Evolutionary conservation across 2,329 filamentous ascomycete species (phyloP), one percentile per base, ranked within the genome.

Genomic region (Cladorrhinum sp.): DNA sequence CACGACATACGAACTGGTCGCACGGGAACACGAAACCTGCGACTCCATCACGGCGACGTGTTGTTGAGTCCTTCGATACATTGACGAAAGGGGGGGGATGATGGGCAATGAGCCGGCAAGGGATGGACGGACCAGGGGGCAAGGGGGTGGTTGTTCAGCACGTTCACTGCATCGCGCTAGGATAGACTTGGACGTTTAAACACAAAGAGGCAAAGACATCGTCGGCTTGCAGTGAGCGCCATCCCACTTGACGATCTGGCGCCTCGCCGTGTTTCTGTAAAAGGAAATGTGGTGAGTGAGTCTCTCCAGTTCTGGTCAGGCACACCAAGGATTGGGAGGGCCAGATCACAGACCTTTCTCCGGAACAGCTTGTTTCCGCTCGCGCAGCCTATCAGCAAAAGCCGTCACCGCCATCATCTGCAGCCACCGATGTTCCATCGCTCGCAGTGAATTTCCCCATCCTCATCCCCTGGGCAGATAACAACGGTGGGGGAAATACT

Each of bases 241-340:
- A 42, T 54, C 54, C 28, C 49, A 23, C 42, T 21, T 24, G 42
- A 49, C 54, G 54, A 57, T 57, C 54, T 49, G 39, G 46, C 46
- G 24, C 20, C 39, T 58, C 24, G 49, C 28, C 30, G n/a, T 30
- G 30, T 3, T 21, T 20, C 57, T 30, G 23, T 48, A 63, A 63
- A 50, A 49, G 50, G 61, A 63, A 61, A 60, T 60, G 58, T 58
- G 61, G 61, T 58, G 58, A 63, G 26, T 36, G 16, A 49, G 39
- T 21, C 26, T 42, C 36, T 46, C 42, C 42, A 46, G 42, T 46
- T 21, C 36, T 16, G 42, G 10, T 18, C 16, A 21, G 16, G n/a
- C 42, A 49, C 4, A 36, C 54, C 42, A 57, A 23, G 42, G 21
- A 49, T 16, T 36, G 24, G 42, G 16, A 39, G 54, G 54, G 54